Evolutionary conservation across 306 rosid genomes (phyloP).

Genomic region (Echinosophora koreensis): DNA sequence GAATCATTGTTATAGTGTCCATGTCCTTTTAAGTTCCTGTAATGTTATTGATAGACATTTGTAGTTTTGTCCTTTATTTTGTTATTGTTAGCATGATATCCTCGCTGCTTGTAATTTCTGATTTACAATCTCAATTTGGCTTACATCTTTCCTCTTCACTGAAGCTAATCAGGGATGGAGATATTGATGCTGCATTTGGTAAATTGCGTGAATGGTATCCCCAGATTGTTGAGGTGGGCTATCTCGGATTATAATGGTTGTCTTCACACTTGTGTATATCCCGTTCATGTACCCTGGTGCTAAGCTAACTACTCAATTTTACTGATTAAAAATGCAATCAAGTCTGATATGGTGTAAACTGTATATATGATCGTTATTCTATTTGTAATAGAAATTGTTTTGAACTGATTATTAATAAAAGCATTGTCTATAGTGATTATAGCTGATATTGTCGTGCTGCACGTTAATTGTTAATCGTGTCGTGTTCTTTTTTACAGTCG

Average conservation of each 20-base stretch:
- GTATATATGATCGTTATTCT: slow-evolving; percentile 12
- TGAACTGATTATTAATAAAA: slow-evolving; percentile 19
- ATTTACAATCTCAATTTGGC: slow-evolving; percentile 32
- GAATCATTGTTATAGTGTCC: neutral
- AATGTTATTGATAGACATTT: slow-evolving; percentile 15
- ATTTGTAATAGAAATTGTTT: slow-evolving; percentile 8
- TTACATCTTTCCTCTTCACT: slow-evolving; percentile 53
- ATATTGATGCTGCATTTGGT: slow-evolving; percentile 79
- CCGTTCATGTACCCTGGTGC: slow-evolving; percentile 18
- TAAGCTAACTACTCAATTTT: slow-evolving; percentile 14
- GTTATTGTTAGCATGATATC: slow-evolving; percentile 25
- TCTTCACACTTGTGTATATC: slow-evolving; percentile 1
- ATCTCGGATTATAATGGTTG: slow-evolving; percentile 39
- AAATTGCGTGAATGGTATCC: slow-evolving; percentile 97
- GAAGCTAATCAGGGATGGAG: slow-evolving; percentile 90
- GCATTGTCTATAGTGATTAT: slow-evolving; percentile 6
- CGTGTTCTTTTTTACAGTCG: slow-evolving; percentile 23
- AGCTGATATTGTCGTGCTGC: slow-evolving; percentile 34
- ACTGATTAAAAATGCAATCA: slow-evolving; percentile 31
- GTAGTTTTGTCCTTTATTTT: slow-evolving; percentile 32
- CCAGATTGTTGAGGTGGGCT: slow-evolving; percentile 85
- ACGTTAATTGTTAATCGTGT: slow-evolving; percentile 20
- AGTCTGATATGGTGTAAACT: slow-evolving; percentile 1
- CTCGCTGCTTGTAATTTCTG: slow-evolving; percentile 35
- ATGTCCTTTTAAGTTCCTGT: slow-evolving; percentile 7